A percentile compares a stretch with the other conserved stretches of the same genome.
Conservation (phyloP, 306 rosid genomes). For the Sindora glabra region DNA sequence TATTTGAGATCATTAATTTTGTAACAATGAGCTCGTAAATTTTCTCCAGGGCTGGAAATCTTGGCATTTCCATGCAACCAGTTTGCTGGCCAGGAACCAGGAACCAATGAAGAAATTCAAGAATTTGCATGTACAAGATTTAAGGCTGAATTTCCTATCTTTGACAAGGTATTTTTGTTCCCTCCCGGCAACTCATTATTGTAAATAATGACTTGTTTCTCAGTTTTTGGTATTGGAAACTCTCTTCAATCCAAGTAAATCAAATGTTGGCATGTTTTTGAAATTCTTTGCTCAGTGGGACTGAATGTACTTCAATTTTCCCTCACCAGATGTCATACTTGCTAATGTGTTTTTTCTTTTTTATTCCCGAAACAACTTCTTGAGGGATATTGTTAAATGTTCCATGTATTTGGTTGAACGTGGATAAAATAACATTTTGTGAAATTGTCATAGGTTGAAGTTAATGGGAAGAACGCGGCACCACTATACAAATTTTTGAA, state of each 20-base stretch:
- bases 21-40: background rate
- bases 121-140: slow-evolving; percentile 68
- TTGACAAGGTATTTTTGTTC: slow-evolving; percentile 80
- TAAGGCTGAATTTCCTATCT: slow-evolving; percentile 81
- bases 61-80: slow-evolving; percentile 99
- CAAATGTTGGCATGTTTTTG: too few species aligned
- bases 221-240: background rate
- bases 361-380: background rate
- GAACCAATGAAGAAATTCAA: slow-evolving; percentile 71
- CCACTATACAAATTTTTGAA: slow-evolving; percentile 73
- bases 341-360: background rate
- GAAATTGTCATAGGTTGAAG: slow-evolving; percentile 46
- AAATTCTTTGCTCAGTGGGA: too few species aligned
- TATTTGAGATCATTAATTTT: too few species aligned
- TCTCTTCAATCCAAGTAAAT: too few species aligned
- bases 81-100: slow-evolving; percentile 84
- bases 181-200: background rate
- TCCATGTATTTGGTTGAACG: background rate
- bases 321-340: too few species aligned
- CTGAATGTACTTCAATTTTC: too few species aligned
- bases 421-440: slow-evolving; percentile 5
- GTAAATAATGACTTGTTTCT: background rate
- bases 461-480: slow-evolving; percentile 67
- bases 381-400: background rate
- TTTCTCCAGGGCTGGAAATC: slow-evolving; percentile 59